Evolutionary conservation across 2,329 filamentous ascomycete species (phyloP), one percentile per base, ranked within the genome.

Genomic region (Aspergillus unguis): DNA sequence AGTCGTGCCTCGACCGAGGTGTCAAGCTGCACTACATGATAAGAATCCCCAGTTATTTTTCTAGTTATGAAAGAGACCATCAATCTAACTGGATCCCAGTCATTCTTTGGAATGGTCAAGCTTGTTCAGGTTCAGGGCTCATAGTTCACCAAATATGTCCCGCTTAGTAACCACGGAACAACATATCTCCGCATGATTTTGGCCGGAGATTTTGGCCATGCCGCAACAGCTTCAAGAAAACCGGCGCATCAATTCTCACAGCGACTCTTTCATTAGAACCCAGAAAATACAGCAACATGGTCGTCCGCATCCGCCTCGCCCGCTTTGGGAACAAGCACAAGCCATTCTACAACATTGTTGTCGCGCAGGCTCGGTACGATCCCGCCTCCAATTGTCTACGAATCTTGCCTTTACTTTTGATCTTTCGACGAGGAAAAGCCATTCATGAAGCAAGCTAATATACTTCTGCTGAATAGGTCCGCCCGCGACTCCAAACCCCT

Each of bases 331-430:
- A 87, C 72, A 85, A 83, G 60, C 92, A 95, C 70, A 72, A 83
- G n/a, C 92, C 94, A 2, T 87, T 96, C 65, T 99, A 96, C 81
- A 99, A 99, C 77, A 96, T 99, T 59, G 90, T 97, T 61, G 89
- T 99, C 59, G 84, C 91, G 11, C 92, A 97, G 67, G 92, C 92
- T 43, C 86, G 92, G 89, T 95, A 82, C 60, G 79, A 43, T 43
- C 41, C 37, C 5, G 3, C 32, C 29, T 6, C 40, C 17, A n/a
- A 7, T 40, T 40, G 9, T 40, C 23, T 25, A 23, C 17, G 26
- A 26, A 28, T 27, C 38, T 10, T 28, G n/a, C n/a, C n/a, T n/a
- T n/a, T n/a, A n/a, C n/a, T n/a, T n/a, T n/a, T n/a, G n/a, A 17
- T 4, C 10, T n/a, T n/a, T 17, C 11, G 23, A 37, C 35, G n/a